A percentile compares a stretch with the other conserved stretches of the same genome.
phyloP scores from a whole-genome alignment of 179 eudicot species.

The Sideroxylon spinosum region DNA sequence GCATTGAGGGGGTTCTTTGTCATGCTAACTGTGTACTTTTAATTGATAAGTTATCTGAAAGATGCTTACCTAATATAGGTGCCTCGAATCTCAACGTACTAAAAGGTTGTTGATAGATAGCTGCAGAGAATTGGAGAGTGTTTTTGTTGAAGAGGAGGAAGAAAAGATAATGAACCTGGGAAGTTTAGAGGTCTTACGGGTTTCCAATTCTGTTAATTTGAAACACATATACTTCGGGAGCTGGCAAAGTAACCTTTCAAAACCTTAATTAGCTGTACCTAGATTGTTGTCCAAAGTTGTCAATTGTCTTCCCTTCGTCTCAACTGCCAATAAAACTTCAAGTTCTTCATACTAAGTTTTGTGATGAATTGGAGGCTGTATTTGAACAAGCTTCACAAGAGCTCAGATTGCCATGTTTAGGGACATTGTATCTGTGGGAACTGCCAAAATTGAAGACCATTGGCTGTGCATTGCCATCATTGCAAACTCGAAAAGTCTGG shows the following conservation, averaged over 20 bases:
- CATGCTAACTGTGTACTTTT: constrained; percentile 12
- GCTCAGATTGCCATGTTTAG: constrained; percentile 1
- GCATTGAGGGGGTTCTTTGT: neutral
- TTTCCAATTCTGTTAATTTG: constrained; percentile 20
- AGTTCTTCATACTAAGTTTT: constrained; percentile 26
- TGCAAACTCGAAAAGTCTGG: neutral
- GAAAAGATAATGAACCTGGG: neutral
- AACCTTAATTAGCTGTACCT: constrained; percentile 25
- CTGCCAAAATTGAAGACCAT: constrained; percentile 19
- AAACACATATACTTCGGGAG: constrained; percentile 1
- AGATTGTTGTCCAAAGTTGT: constrained; percentile 24
- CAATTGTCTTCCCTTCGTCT: constrained; percentile 10
- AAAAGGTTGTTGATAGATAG: constrained; percentile 24
- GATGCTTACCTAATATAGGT: constrained; percentile 1
- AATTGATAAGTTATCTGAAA: neutral
- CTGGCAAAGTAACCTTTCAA: neutral
- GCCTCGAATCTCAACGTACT: neutral
- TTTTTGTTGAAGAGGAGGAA: neutral
- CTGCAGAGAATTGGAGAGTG: constrained; percentile 15
- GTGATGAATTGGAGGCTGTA: constrained; percentile 15
- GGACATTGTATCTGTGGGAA: constrained; percentile 21
- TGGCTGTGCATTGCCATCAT: constrained; percentile 17
- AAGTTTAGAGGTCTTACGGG: constrained; percentile 13
- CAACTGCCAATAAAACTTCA: constrained; percentile 13
- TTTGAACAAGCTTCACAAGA: neutral